Evolutionary conservation across 345 rosid species (phyloP), one percentile per base, ranked within the genome.

Genomic region (Euphorbia lathyris): DNA sequence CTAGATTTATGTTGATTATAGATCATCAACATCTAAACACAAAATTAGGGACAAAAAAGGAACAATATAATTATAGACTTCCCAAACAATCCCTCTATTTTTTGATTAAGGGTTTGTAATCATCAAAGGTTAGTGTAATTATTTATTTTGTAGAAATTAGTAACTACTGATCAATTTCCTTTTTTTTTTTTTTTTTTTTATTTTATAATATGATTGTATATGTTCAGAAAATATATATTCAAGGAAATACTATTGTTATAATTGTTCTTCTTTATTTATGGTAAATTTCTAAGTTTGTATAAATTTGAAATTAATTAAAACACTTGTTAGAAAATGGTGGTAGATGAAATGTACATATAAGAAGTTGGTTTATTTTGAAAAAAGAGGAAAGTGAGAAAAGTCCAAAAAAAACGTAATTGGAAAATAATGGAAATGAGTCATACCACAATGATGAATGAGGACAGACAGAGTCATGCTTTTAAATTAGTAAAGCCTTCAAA

Each of bases 81-180:
- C 78, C 68, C 73, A 20, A 34, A 47, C 68, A 77, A 82, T 78
- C 88, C 85, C 87, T 77, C 84, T 79, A 69, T 79, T 92, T 89
- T 88, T 86, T 84, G 84, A 82, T 82, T 77, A 69, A 79, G 97
- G 96, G 89, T 72, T 81, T 79, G 83, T 80, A 78, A 79, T 77
- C 36, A 27, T 45, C 51, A 71, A 78, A 71, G 48, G 65, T 67
- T 70, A 83, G 80, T 83, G 83, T 79, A 82, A 77, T 85, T 83
- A 83, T 75, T 81, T 68, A 82, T 58, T 81, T 78, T 78, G 88
- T 82, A 83, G 90, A 78, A 75, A 67, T 22, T 65, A 77, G 72
- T 82, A 65, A 60, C 73, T 70, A 70, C 70, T 76, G 71, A 80
- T 78, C 71, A 61, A 73, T 62, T 30, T 76, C 53, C 53, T 71